These are phyloP conservation scores for Lasiosphaeria miniovina DNA, from an alignment of 495 filamentous ascomycete species.

Conservation along the genomic window DNA sequence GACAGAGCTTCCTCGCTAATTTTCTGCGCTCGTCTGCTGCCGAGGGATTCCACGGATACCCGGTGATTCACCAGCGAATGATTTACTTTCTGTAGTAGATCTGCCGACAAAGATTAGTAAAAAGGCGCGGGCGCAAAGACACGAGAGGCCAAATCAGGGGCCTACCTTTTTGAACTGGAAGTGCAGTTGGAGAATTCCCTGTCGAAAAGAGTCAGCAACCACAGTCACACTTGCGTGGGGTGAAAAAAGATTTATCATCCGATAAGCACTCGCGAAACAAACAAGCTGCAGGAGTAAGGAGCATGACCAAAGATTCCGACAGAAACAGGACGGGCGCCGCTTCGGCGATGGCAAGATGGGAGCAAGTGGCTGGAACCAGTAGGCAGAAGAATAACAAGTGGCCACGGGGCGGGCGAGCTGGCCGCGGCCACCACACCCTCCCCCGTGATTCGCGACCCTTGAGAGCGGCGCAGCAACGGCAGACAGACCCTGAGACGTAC, in stretches of 20 bases:
- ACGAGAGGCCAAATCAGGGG: not conserved
- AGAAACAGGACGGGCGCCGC: constrained; percentile 1
- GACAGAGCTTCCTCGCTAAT: not conserved
- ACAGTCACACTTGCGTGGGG: too few species aligned
- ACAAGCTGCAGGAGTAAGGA: constrained; percentile 2
- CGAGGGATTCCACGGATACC: not conserved
- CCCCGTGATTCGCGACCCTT: constrained; percentile 6
- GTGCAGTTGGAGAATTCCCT: constrained; percentile 95
- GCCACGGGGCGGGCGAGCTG: constrained; percentile 6
- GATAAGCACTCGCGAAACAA: constrained; percentile 1
- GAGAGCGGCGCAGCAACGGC: constrained; percentile 9
- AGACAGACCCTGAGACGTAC: constrained; percentile 43
- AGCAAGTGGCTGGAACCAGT: constrained; percentile 10
- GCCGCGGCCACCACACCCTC: constrained; percentile 5
- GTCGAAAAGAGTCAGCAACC: constrained; percentile 1
- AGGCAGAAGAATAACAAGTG: constrained; percentile 10
- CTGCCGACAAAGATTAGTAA: constrained; percentile 32
- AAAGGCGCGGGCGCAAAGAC: not conserved
- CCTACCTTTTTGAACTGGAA: constrained; percentile 91
- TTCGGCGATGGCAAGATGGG: not conserved
- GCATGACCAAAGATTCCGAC: not conserved
- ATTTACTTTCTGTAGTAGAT: constrained; percentile 65
- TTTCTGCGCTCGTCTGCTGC: not conserved
- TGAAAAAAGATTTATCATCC: too few species aligned
- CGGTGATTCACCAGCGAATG: not conserved